These are phyloP conservation scores for Tricholomella constricta DNA, from an alignment of 768 basidiomycete genomes.

Conservation along the genomic window DNA sequence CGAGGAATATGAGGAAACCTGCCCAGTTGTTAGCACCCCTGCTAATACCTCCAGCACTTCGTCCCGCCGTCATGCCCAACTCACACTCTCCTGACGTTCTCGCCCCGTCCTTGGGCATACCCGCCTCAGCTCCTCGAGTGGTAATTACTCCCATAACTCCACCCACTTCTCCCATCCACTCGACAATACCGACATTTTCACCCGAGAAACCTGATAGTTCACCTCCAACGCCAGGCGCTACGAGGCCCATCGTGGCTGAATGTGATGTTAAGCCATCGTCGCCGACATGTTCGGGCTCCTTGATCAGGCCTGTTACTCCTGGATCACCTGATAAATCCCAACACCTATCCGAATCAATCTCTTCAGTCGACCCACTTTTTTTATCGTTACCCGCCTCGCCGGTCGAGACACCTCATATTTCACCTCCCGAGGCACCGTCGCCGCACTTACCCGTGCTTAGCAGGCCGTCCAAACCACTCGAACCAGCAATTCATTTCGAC, in stretches of 20 bases:
- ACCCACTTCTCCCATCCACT: slow-evolving; percentile 21
- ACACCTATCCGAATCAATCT: neutral
- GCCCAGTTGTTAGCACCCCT: slow-evolving; percentile 13
- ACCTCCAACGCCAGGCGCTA: neutral
- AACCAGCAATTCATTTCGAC: neutral
- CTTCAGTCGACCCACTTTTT: neutral
- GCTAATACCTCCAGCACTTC: slow-evolving; percentile 13
- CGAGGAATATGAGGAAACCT: slow-evolving; percentile 8
- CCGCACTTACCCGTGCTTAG: neutral
- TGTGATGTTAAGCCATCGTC: neutral
- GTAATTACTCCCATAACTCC: slow-evolving; percentile 21
- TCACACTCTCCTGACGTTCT: slow-evolving; percentile 7
- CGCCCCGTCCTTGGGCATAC: neutral
- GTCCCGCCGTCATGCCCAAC: neutral
- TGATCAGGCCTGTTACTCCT: neutral
- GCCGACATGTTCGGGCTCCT: neutral
- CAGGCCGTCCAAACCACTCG: neutral
- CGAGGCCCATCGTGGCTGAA: neutral
- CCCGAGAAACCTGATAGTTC: neutral
- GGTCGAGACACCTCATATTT: neutral
- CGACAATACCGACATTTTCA: neutral
- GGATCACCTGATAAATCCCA: neutral
- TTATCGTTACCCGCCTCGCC: neutral
- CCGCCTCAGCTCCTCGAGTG: neutral
- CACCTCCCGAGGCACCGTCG: neutral